Percentiles rank a stretch among this genome's conserved stretches.
These are phyloP conservation scores for Juglanconis oblonga DNA, from an alignment of 2,329 filamentous ascomycete genomes.

Conservation along the genomic window DNA sequence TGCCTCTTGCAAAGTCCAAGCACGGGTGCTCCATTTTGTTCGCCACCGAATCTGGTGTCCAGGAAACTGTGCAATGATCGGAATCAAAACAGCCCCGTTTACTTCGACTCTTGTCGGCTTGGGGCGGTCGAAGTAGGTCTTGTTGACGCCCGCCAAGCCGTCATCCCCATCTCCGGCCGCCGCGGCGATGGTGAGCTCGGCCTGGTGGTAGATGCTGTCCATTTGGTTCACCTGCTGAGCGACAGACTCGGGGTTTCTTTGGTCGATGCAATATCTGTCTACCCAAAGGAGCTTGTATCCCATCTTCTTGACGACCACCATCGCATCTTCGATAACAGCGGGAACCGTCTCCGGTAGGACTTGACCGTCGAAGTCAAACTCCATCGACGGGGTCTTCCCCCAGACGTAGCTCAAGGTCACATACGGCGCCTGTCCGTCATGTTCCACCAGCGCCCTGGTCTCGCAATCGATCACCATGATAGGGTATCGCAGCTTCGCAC, in stretches of 20 bases:
- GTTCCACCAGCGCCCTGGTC: no score
- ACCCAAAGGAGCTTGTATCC: neutral
- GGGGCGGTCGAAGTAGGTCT: neutral
- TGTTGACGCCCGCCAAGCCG: neutral
- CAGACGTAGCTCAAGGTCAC: no score
- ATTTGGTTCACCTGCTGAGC: neutral
- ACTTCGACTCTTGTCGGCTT: neutral
- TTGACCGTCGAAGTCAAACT: no score
- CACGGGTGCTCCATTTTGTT: no score
- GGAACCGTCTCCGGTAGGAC: no score
- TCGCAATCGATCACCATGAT: no score
- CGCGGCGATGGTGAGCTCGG: neutral
- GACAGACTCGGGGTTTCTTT: neutral
- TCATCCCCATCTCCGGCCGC: neutral
- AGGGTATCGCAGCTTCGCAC: no score
- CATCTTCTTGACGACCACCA: neutral
- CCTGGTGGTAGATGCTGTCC: neutral
- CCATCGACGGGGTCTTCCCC: no score
- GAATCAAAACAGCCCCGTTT: neutral
- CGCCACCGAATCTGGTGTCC: no score
- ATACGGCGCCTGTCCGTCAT: no score
- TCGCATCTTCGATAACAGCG: neutral
- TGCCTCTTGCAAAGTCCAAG: no score
- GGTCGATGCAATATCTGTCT: neutral
- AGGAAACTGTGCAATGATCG: no score